phyloP scores from a whole-genome alignment of 331 rosid genomes.

The Quercus phellos region DNA sequence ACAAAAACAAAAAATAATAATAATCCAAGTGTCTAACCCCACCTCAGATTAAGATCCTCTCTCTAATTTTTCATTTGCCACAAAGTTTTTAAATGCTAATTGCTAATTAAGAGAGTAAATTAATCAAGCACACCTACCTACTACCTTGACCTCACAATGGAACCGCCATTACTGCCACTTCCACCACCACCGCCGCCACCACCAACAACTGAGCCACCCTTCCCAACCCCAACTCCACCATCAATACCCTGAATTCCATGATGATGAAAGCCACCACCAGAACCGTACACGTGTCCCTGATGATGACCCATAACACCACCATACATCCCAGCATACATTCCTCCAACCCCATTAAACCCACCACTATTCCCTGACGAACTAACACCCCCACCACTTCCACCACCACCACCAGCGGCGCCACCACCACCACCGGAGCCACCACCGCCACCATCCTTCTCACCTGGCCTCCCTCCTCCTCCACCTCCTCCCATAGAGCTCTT shows the following conservation, averaged over 20 bases:
- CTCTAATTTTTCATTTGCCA: background rate
- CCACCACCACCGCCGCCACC: background rate
- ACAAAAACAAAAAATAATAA: too few relatives aligned
- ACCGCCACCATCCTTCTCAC: slow-evolving; percentile 35
- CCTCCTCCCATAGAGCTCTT: slow-evolving; percentile 26
- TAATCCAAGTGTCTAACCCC: background rate
- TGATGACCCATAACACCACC: slow-evolving; percentile 45
- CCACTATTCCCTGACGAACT: slow-evolving; percentile 16
- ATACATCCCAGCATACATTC: slow-evolving; percentile 54
- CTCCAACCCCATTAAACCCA: slow-evolving; percentile 39
- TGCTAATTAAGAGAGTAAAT: background rate
- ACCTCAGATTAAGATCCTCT: background rate
- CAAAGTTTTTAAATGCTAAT: background rate
- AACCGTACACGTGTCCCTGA: slow-evolving; percentile 48
- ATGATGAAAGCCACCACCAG: slow-evolving; percentile 54
- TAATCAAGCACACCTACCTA: background rate
- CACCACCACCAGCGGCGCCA: slow-evolving; percentile 24
- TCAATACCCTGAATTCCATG: slow-evolving; percentile 5
- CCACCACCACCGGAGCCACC: slow-evolving; percentile 11
- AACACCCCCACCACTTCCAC: slow-evolving; percentile 23
- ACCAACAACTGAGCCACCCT: slow-evolving; percentile 15
- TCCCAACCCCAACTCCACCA: slow-evolving; percentile 22
- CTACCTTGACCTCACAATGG: slow-evolving; percentile 27
- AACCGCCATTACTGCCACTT: slow-evolving; percentile 8
- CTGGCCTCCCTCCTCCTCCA: slow-evolving; percentile 9